Evolutionary conservation across 75 land plant species (phyloP).

Genomic region (Cunninghamia lanceolata): DNA sequence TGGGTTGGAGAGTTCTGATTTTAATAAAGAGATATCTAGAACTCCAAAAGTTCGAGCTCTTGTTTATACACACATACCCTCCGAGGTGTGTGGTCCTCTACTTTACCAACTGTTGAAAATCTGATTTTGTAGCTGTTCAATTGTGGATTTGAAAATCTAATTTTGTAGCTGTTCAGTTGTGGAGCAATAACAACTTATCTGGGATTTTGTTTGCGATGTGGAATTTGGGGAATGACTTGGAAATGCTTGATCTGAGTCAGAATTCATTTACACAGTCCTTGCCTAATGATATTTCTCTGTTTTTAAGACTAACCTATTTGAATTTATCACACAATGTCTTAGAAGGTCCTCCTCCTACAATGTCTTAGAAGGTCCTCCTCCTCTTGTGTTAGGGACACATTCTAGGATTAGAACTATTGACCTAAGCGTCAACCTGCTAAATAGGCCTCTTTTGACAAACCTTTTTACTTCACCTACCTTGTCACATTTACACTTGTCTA

Average conservation of each 20-base stretch:
- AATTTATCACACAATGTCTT: conserved; percentile 44
- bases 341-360: too few relatives aligned
- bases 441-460: conserved; percentile 47
- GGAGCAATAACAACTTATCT: conserved; percentile 55
- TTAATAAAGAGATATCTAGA: background rate
- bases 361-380: conserved; percentile 52
- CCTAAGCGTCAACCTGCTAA: conserved; percentile 70
- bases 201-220: conserved; percentile 54
- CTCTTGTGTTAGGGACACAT: conserved; percentile 45
- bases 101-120: background rate
- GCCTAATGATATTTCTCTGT: conserved; percentile 45
- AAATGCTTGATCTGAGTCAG: too few relatives aligned
- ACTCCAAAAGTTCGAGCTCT: background rate
- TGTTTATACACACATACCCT: background rate
- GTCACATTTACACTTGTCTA: conserved; percentile 50
- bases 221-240: conserved; percentile 67
- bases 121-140: too few relatives aligned
- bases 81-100: background rate
- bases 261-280: conserved; percentile 64
- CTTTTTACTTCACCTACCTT: conserved; percentile 49
- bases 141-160: too few relatives aligned
- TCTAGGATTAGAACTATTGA: conserved; percentile 50
- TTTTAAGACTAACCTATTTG: conserved; percentile 50
- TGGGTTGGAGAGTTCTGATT: background rate
- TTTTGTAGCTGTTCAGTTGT: conserved; percentile 56